Evolutionary conservation across 768 basidiomycete species (phyloP), one percentile per base, ranked within the genome.

Genomic region (Phylloporus sp.): DNA sequence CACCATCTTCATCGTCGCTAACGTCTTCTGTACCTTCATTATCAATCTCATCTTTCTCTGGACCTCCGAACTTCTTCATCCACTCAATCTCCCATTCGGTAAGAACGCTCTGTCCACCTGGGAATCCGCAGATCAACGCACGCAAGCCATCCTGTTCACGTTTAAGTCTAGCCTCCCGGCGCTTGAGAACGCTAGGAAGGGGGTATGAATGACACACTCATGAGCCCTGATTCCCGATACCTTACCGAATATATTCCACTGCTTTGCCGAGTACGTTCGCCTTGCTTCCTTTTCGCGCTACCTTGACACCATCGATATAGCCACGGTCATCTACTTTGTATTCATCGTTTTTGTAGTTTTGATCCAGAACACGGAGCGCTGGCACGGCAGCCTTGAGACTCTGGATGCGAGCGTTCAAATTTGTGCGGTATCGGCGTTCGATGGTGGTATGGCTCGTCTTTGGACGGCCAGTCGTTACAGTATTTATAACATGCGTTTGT

Each of bases 371-470:
- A 5, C 90, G 85, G 34, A 93, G 77, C 0, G 91, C 91, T 5
- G 91, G 91, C 2, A 93, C 89, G 12, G 91, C 84, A 62, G 83
- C 80, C 53, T 87, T 84, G 43, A 93, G 74, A 47, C 82, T 83
- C 53, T 88, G 86, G 28, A 93, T 92, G 44, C 91, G 85, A 0
- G 89, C 86, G 58, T 93, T 93, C 40, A 93, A 76, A 64, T 93
- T 93, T 1, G 91, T 92, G 50, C 91, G 85, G 67, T 93, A 93
- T 36, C 91, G 80, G 10, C 91, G 80, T 69, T 93, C 91, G 53
- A 93, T 92, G 20, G 90, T 91, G 4, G 91, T 93, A 63, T 93
- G 91, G 59, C 86, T 87, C 0, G 91, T 92, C 71, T 92, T 93
- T n/a, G 56, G 68, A 49, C 53, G 66, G 31, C 26, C 61, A 12